Conservation (phyloP, 1,139 yeast genomes). For the Hansenula anomala region DNA sequence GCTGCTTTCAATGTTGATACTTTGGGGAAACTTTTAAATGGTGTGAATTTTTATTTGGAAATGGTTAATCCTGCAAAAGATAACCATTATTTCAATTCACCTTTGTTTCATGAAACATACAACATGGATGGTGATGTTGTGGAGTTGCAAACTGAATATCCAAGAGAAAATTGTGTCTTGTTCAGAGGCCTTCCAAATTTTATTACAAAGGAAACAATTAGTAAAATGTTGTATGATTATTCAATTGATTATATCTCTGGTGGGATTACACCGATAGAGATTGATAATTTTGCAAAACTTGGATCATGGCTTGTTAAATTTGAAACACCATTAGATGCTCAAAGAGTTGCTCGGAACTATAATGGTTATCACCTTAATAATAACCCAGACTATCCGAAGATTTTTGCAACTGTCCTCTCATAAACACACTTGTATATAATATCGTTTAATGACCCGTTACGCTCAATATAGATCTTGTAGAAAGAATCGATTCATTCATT, state of each 20-base stretch:
- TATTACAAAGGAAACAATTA: conserved; percentile 22
- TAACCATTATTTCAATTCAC: conserved; percentile 22
- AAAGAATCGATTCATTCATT: not conserved
- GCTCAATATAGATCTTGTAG: too few relatives aligned
- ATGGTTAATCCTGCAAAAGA: conserved; percentile 31
- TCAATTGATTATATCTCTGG: conserved; percentile 29
- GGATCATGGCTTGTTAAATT: conserved; percentile 44
- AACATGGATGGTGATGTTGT: conserved; percentile 4
- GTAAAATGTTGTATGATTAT: conserved; percentile 37
- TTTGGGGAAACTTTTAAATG: conserved; percentile 42
- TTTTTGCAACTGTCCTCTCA: conserved; percentile 21
- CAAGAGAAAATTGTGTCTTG: conserved; percentile 25
- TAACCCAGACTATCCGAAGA: conserved; percentile 27
- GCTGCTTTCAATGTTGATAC: conserved; percentile 48
- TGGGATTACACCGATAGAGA: conserved; percentile 27
- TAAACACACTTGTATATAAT: not conserved
- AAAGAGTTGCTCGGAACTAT: conserved; percentile 47
- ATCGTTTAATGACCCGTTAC: not conserved
- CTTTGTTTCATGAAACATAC: conserved; percentile 19
- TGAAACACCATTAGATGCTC: conserved; percentile 42
- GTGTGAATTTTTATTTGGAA: conserved; percentile 39
- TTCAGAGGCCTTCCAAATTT: conserved; percentile 34
- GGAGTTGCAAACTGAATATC: not conserved
- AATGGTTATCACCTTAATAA: conserved; percentile 43
- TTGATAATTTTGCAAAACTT: conserved; percentile 25